Conservation (phyloP, 352 stramenopile species). For the Pythium biforme region DNA sequence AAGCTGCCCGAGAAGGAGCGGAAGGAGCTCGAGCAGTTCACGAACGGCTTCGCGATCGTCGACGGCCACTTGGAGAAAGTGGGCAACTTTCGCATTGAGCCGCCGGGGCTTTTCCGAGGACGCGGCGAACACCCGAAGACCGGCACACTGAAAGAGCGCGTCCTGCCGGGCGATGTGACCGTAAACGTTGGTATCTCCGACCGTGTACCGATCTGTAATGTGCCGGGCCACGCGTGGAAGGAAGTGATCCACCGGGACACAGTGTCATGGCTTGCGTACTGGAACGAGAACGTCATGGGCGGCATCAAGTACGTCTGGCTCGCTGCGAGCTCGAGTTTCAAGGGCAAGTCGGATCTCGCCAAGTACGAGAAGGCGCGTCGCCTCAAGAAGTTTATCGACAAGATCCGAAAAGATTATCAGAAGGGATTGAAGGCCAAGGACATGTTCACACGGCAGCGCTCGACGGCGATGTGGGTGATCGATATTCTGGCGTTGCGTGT, state of each 20-base stretch:
- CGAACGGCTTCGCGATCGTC: constrained; percentile 96
- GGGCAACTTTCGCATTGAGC: constrained; percentile 97
- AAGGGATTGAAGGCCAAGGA: constrained; percentile 89
- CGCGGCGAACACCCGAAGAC: constrained; percentile 99
- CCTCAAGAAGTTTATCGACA: constrained; percentile 98
- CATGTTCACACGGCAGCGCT: constrained; percentile 91
- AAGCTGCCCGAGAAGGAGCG: constrained; percentile 87
- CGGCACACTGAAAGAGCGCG: constrained; percentile 97
- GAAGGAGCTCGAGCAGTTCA: constrained; percentile 91
- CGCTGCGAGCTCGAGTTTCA: constrained; percentile 97
- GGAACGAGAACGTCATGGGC: constrained; percentile 99
- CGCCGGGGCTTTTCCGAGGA: constrained; percentile 97
- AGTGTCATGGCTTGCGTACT: constrained; percentile 92
- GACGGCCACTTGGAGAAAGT: constrained; percentile 99
- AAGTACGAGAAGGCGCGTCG: constrained; percentile 99
- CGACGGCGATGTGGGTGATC: constrained; percentile 99
- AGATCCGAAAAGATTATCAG: constrained; percentile 92
- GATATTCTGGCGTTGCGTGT: constrained; percentile 99
- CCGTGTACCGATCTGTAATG: constrained; percentile 87
- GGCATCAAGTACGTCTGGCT: constrained; percentile 99
- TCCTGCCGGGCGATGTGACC: constrained; percentile 95
- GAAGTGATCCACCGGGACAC: constrained; percentile 94
- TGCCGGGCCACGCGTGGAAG: constrained; percentile 96
- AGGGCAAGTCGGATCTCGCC: constrained; percentile 97
- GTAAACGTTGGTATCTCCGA: constrained; percentile 96